Conservation (phyloP, 768 basidiomycete genomes). For the Amanita jacksonii region DNA sequence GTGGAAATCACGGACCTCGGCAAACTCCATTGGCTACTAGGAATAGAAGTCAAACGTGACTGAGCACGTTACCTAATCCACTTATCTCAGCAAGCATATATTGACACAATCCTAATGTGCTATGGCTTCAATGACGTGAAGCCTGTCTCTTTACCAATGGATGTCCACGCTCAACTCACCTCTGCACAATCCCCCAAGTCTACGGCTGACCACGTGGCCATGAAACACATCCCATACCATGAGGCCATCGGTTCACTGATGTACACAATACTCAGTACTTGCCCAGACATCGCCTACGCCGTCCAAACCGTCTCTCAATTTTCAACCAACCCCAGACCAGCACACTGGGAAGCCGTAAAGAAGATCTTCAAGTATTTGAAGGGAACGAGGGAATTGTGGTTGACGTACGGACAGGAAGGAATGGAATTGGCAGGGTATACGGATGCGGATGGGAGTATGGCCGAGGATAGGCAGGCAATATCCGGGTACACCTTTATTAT, state of each 20-base stretch:
- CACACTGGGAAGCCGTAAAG: constrained; percentile 19
- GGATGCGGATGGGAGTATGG: constrained; percentile 6
- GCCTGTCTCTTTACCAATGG: constrained; percentile 14
- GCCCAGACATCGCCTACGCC: constrained; percentile 22
- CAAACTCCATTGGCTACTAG: constrained; percentile 18
- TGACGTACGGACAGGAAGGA: constrained; percentile 11
- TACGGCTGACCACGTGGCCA: not conserved
- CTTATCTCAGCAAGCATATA: constrained; percentile 18
- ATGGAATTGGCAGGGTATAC: constrained; percentile 8
- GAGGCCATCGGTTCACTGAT: constrained; percentile 21
- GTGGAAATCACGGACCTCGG: constrained; percentile 18
- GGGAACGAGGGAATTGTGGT: constrained; percentile 12
- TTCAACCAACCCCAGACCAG: constrained; percentile 13
- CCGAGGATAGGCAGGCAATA: constrained; percentile 20
- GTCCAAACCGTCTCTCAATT: constrained; percentile 16
- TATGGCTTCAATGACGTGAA: constrained; percentile 12
- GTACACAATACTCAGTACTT: constrained; percentile 17
- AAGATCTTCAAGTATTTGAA: constrained; percentile 21
- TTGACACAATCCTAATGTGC: constrained; percentile 13
- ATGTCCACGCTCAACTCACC: constrained; percentile 12
- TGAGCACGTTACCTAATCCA: constrained; percentile 11
- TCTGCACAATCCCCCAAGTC: constrained; percentile 9
- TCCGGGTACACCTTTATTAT: constrained; percentile 24
- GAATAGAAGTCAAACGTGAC: constrained; percentile 16
- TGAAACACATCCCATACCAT: constrained; percentile 13